Evolutionary conservation across 495 filamentous ascomycete genomes (phyloP), one percentile per base, ranked within the genome.

Genomic region (Pseudomonodictys pantanalensis): DNA sequence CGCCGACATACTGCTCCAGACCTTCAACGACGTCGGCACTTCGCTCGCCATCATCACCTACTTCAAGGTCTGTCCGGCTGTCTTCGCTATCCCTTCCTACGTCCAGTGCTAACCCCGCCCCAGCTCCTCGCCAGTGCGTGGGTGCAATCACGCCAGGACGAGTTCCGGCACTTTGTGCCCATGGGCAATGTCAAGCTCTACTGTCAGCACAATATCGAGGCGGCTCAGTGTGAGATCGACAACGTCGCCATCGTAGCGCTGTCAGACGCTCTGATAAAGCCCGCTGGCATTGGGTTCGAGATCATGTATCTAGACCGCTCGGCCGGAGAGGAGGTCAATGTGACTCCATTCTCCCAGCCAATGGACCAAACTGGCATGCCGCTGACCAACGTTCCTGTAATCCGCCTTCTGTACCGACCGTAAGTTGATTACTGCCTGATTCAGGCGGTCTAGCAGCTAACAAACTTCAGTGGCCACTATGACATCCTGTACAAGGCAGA

Each of bases 301-400:
- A 85, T 97, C 41, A 82, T 92, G 8, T 97, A 97, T 66, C 81
- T 98, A 20, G 93, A 98, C 72, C 83, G 93, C 54, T 96, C 89
- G 64, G 77, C 84, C 58, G 92, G 92, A 15, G 78, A 81, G 18
- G 81, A 85, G 57, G 90, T 92, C 60, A 96, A 92, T 70, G 81
- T 81, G 28, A 87, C 92, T 71, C 78, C 82, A 29, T 81, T 58
- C 28, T 38, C 92, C 64, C 82, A 83, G 77, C 53, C 75, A 70
- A 23, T 71, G 73, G 50, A 65, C 71, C 35, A 74, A 62, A 64
- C 47, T 72, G 80, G 52, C 75, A 75, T 1, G 76, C 78, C 60
- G 76, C 77, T 48, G 75, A 79, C 62, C 69, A 62, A 70, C 74
- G 51, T 76, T 10, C 87, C 69, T 73, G 87, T 77, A 66, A 85